phyloP scores from a whole-genome alignment of 2,329 filamentous ascomycete genomes.

The Colletotrichum sp. region DNA sequence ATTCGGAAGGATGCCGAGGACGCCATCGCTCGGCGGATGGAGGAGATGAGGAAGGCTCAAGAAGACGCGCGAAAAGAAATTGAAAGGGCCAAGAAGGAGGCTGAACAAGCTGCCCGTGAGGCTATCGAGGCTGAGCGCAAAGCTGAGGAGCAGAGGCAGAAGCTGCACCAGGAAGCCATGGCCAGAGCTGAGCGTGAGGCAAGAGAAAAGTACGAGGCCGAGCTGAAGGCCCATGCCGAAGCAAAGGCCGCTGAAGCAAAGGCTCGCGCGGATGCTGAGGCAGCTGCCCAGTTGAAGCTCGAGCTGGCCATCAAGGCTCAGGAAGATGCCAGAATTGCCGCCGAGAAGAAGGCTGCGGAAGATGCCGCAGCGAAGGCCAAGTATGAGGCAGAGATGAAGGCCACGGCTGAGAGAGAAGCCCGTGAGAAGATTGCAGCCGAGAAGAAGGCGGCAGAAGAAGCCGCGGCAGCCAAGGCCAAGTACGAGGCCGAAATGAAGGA shows the following conservation, averaged over 20 bases:
- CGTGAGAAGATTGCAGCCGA: slow-evolving; percentile 36
- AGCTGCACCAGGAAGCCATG: slow-evolving; percentile 37
- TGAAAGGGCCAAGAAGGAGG: slow-evolving; percentile 50
- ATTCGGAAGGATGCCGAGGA: slow-evolving; percentile 53
- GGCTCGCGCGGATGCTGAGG: slow-evolving; percentile 43
- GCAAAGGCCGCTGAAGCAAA: slow-evolving; percentile 42
- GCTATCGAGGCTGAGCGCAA: slow-evolving; percentile 50
- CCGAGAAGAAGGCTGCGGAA: slow-evolving; percentile 38
- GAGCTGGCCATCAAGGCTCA: slow-evolving; percentile 39
- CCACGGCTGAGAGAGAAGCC: slow-evolving; percentile 38
- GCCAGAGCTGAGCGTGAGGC: slow-evolving; percentile 35
- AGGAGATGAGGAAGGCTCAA: slow-evolving; percentile 44
- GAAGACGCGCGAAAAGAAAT: slow-evolving; percentile 54
- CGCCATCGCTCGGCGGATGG: slow-evolving; percentile 44
- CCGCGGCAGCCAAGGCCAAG: slow-evolving; percentile 26
- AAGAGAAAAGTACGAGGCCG: slow-evolving; percentile 41
- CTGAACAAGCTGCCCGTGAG: slow-evolving; percentile 46
- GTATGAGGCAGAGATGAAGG: slow-evolving; percentile 35
- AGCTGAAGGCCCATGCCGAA: slow-evolving; percentile 49
- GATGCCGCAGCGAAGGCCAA: slow-evolving; percentile 36
- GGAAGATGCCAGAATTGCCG: slow-evolving; percentile 43
- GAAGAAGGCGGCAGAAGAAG: slow-evolving; percentile 26
- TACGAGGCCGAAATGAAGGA: slow-evolving; percentile 32
- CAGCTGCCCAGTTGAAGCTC: slow-evolving; percentile 36
- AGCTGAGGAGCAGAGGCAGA: slow-evolving; percentile 51